phyloP scores from a whole-genome alignment of 176 grass and related monocot genomes.

The Cenchrus purpureus region DNA sequence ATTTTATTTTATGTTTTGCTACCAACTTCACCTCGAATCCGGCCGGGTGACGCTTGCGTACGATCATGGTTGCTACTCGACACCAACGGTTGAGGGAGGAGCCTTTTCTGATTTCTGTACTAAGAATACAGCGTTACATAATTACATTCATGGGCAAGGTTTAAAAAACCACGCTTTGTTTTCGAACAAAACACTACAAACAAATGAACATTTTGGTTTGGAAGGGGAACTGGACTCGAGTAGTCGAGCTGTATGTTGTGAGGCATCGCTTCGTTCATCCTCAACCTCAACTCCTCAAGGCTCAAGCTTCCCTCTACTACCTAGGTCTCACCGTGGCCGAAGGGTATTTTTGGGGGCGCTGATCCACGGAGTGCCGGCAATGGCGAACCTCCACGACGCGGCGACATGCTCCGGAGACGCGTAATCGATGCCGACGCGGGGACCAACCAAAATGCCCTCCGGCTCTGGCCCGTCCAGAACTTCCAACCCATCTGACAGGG shows the following conservation, averaged over 20 bases:
- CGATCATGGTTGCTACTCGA: too few species aligned
- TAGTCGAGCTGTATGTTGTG: background rate
- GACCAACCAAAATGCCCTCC: constrained; percentile 72
- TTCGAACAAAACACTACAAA: background rate
- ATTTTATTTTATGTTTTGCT: background rate
- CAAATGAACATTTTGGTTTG: background rate
- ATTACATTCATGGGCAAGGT: background rate
- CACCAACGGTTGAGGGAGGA: too few species aligned
- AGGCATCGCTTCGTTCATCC: background rate
- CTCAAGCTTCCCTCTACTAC: background rate
- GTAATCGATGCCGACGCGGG: constrained; percentile 83
- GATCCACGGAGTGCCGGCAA: constrained; percentile 78
- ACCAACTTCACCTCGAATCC: too few species aligned
- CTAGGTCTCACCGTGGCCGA: constrained; percentile 24
- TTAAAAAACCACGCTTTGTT: background rate
- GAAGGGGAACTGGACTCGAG: background rate
- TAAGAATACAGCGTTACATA: too few species aligned
- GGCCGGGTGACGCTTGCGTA: too few species aligned
- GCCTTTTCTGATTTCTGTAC: too few species aligned
- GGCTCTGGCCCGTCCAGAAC: constrained; percentile 73
- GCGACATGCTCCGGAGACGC: constrained; percentile 68
- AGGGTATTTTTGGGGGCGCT: constrained; percentile 86
- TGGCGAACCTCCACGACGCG: constrained; percentile 80
- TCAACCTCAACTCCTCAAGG: too few species aligned
- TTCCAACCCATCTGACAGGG: constrained; percentile 73